phyloP scores from a whole-genome alignment of 441 rosid species.

The Adansonia gregorii region DNA sequence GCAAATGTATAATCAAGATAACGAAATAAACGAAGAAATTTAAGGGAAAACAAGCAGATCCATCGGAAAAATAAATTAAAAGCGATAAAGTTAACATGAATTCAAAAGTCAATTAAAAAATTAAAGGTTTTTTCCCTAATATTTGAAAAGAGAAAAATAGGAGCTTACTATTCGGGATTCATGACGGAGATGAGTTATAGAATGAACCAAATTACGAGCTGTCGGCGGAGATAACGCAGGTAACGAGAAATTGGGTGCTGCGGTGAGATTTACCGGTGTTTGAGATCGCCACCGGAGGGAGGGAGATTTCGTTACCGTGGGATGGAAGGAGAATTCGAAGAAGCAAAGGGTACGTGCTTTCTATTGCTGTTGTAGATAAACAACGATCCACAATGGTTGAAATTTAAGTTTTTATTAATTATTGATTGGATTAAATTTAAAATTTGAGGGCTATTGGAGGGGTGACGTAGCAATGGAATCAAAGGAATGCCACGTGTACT shows the following conservation, averaged over 20 bases:
- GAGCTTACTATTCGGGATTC: conserved; percentile 96
- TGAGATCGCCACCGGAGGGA: conserved; percentile 34
- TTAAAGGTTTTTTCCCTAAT: background rate
- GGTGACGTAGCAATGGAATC: conserved; percentile 41
- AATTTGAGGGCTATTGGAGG: conserved; percentile 6
- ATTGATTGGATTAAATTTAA: background rate
- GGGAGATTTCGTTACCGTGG: background rate
- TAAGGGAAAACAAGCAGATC: conserved; percentile 30
- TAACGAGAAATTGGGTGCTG: background rate
- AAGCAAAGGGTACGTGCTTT: background rate
- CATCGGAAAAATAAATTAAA: background rate
- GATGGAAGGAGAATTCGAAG: background rate
- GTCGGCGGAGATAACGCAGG: background rate
- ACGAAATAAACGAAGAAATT: background rate
- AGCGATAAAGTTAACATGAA: background rate
- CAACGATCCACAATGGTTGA: conserved; percentile 30
- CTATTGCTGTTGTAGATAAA: background rate
- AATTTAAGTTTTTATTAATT: conserved; percentile 13
- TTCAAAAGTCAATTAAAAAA: background rate
- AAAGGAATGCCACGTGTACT: conserved; percentile 39
- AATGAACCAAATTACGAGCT: conserved; percentile 23
- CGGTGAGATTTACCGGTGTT: background rate
- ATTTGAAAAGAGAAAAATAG: background rate
- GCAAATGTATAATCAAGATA: conserved; percentile 18
- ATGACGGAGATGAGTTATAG: conserved; percentile 43